These are phyloP conservation scores for Tripterygium wilfordii DNA, from an alignment of 177 flowering plant genomes.

Conservation along the genomic window DNA sequence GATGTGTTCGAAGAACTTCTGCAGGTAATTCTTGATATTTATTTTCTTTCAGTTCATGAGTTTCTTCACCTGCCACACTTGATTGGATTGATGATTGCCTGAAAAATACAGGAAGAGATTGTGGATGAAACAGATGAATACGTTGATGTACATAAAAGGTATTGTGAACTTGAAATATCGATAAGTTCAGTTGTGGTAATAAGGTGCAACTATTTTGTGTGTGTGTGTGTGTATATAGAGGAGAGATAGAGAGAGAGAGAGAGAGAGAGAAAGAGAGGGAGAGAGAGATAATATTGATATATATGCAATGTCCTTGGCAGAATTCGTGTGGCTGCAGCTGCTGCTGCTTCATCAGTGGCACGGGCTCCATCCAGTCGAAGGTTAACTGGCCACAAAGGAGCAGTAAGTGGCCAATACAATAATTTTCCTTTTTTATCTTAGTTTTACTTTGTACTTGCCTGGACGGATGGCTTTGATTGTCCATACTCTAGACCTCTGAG, in stretches of 20 bases:
- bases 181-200: too few relatives aligned
- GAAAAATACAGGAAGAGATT: conserved; percentile 80
- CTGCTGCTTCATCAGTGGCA: conserved; percentile 93
- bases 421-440: too few relatives aligned
- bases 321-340: conserved; percentile 98
- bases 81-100: conserved; percentile 3
- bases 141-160: conserved; percentile 98
- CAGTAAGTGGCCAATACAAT: too few relatives aligned
- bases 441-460: not conserved
- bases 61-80: not conserved
- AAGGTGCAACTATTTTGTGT: too few relatives aligned
- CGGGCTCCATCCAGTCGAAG: conserved; percentile 84
- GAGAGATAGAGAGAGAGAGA: too few relatives aligned
- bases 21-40: conserved; percentile 44
- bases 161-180: not conserved
- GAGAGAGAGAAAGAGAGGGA: too few relatives aligned
- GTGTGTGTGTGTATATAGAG: too few relatives aligned
- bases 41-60: conserved; percentile 7
- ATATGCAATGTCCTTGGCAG: too few relatives aligned
- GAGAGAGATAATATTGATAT: too few relatives aligned
- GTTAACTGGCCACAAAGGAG: conserved; percentile 51
- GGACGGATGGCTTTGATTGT: too few relatives aligned
- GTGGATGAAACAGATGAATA: conserved; percentile 99
- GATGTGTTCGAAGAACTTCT: conserved; percentile 99
- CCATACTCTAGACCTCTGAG: too few relatives aligned